phyloP scores from a whole-genome alignment of 345 rosid genomes.

The Turnera subulata region DNA sequence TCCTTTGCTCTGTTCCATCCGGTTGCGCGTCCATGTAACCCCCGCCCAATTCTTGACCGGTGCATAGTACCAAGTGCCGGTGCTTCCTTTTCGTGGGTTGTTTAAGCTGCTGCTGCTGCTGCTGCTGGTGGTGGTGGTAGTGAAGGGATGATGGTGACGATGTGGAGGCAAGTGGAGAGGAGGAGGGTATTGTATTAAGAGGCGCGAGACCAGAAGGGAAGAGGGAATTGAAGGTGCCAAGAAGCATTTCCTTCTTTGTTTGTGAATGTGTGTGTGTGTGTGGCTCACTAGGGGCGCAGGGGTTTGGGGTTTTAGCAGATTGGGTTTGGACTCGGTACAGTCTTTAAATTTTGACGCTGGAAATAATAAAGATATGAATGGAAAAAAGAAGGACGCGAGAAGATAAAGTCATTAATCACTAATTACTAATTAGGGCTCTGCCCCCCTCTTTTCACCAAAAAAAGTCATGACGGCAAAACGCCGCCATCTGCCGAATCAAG shows the following conservation, averaged over 20 bases:
- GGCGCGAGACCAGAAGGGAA: neutral
- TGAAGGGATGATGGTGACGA: neutral
- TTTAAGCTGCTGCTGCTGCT: too few relatives aligned
- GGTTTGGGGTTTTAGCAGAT: slow-evolving; percentile 25
- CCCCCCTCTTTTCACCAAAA: too few relatives aligned
- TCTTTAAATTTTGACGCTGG: too few relatives aligned
- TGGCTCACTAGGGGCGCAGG: neutral
- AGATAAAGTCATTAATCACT: too few relatives aligned
- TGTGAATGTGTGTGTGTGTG: too few relatives aligned
- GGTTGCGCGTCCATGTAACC: slow-evolving; percentile 54
- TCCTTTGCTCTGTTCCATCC: slow-evolving; percentile 22
- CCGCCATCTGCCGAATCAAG: too few relatives aligned
- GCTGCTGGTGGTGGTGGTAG: slow-evolving; percentile 8
- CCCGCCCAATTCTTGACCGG: slow-evolving; percentile 65
- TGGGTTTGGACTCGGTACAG: neutral
- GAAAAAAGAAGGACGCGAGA: too few relatives aligned
- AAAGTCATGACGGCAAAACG: too few relatives aligned
- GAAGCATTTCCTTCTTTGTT: slow-evolving; percentile 32
- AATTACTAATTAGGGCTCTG: too few relatives aligned
- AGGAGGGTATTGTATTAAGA: neutral
- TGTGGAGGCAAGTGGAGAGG: slow-evolving; percentile 11
- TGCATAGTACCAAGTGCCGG: slow-evolving; percentile 25
- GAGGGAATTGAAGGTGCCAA: slow-evolving; percentile 7
- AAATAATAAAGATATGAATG: too few relatives aligned
- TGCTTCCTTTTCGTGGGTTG: slow-evolving; percentile 26